Percentiles rank a stretch among this genome's conserved stretches.
These are phyloP conservation scores for Trichoderma orchidacearum DNA, from an alignment of 495 filamentous ascomycete species.

Conservation along the genomic window DNA sequence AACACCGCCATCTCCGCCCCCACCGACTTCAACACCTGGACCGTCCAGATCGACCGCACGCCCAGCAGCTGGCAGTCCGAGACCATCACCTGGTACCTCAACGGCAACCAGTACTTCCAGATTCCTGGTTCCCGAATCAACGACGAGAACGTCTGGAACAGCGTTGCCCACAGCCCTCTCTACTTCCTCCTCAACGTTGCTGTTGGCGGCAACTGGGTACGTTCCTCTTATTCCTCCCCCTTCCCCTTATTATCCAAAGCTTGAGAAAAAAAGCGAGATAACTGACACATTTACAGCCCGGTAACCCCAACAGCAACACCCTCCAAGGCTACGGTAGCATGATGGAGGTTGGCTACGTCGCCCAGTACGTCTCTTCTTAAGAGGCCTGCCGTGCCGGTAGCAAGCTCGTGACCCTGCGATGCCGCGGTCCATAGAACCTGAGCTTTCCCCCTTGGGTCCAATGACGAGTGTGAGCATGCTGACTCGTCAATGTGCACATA, in stretches of 20 bases:
- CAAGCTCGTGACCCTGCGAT: background rate
- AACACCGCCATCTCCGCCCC: slow-evolving; percentile 11
- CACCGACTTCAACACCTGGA: slow-evolving; percentile 34
- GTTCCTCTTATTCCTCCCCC: slow-evolving; percentile 8
- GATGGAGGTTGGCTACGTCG: slow-evolving; percentile 35
- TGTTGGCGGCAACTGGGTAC: slow-evolving; percentile 34
- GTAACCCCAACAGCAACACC: slow-evolving; percentile 22
- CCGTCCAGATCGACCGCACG: slow-evolving; percentile 28
- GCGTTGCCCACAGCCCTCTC: slow-evolving; percentile 19
- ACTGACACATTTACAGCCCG: slow-evolving; percentile 15
- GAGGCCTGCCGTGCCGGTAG: too few relatives aligned
- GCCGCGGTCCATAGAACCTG: background rate
- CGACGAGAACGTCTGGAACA: slow-evolving; percentile 22
- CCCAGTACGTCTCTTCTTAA: slow-evolving; percentile 16
- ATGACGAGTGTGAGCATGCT: background rate
- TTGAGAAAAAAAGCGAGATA: background rate
- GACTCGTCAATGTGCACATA: background rate
- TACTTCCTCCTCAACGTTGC: slow-evolving; percentile 38
- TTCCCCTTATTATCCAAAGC: background rate
- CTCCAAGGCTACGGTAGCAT: slow-evolving; percentile 24
- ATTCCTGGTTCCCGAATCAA: slow-evolving; percentile 21
- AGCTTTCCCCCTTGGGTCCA: slow-evolving; percentile 2
- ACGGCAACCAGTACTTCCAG: slow-evolving; percentile 26
- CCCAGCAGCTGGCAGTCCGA: slow-evolving; percentile 21
- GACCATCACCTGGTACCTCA: slow-evolving; percentile 33